These are phyloP conservation scores for Aspergillus texensis DNA, from an alignment of 2,329 filamentous ascomycete genomes.

Conservation along the genomic window DNA sequence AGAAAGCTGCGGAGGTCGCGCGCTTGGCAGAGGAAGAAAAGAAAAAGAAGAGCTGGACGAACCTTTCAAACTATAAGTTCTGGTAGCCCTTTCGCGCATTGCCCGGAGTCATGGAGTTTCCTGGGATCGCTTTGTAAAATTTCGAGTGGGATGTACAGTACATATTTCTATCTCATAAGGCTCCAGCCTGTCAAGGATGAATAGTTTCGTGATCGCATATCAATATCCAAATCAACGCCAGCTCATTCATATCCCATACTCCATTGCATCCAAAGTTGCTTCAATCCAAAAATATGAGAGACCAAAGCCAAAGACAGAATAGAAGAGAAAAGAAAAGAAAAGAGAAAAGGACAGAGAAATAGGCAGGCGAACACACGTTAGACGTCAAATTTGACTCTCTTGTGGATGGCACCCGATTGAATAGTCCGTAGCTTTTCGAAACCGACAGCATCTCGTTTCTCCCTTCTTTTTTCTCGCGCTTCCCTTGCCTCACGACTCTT, in stretches of 20 bases:
- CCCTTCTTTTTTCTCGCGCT: constrained; percentile 59
- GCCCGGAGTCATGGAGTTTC: constrained; percentile 37
- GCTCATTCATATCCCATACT: constrained; percentile 7
- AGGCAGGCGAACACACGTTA: constrained; percentile 11
- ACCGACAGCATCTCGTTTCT: constrained; percentile 47
- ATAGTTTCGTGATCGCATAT: constrained; percentile 18
- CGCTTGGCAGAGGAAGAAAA: constrained; percentile 43
- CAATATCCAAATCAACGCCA: constrained; percentile 15
- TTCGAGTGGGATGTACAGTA: constrained; percentile 27
- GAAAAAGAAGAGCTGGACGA: constrained; percentile 47
- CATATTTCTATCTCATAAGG: constrained; percentile 20
- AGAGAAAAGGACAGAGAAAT: constrained; percentile 1
- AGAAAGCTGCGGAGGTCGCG: constrained; percentile 39
- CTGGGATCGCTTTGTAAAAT: constrained; percentile 27
- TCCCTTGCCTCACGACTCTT: constrained; percentile 61
- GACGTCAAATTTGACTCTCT: constrained; percentile 46
- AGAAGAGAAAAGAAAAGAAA: background rate
- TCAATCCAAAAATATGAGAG: background rate
- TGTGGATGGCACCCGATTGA: constrained; percentile 36
- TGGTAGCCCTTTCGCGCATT: constrained; percentile 40
- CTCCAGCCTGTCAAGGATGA: constrained; percentile 12
- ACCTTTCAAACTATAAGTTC: constrained; percentile 49
- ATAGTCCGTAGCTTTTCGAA: constrained; percentile 30
- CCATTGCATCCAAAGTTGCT: constrained; percentile 9
- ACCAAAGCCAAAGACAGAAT: background rate